A percentile compares a stretch with the other conserved stretches of the same genome.
These are phyloP conservation scores for Nitzschia sp. DNA, from an alignment of 108 stramenopile genomes.

Conservation along the genomic window DNA sequence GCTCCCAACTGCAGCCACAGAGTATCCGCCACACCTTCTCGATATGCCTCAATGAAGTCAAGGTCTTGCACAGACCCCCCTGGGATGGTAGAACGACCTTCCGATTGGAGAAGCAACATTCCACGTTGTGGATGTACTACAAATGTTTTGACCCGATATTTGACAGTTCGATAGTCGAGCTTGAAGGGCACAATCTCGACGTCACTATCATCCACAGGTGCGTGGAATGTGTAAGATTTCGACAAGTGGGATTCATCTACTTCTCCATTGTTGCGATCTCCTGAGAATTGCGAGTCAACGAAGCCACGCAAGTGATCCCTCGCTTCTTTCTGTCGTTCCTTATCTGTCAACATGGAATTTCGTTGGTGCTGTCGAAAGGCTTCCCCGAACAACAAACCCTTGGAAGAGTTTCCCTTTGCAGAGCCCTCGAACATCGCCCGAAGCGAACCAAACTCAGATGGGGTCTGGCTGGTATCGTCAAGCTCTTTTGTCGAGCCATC, in stretches of 20 bases:
- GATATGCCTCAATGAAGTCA: slow-evolving; percentile 27
- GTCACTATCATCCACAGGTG: neutral
- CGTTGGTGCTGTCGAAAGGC: slow-evolving; percentile 35
- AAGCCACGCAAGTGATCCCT: slow-evolving; percentile 12
- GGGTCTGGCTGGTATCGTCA: too few species aligned
- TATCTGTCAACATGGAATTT: slow-evolving; percentile 12
- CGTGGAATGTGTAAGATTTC: slow-evolving; percentile 28
- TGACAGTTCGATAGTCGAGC: slow-evolving; percentile 15
- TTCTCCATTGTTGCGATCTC: slow-evolving; percentile 15
- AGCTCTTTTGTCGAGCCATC: too few species aligned
- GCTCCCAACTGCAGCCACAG: slow-evolving; percentile 33
- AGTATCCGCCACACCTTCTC: slow-evolving; percentile 11
- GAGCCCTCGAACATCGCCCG: slow-evolving; percentile 22
- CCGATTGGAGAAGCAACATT: slow-evolving; percentile 20
- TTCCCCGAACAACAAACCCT: slow-evolving; percentile 27
- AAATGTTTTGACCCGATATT: slow-evolving; percentile 25
- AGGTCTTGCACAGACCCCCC: slow-evolving; percentile 14
- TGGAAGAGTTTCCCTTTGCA: slow-evolving; percentile 1
- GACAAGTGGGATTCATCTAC: slow-evolving; percentile 18
- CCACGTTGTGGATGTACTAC: slow-evolving; percentile 29
- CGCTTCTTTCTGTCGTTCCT: slow-evolving; percentile 20
- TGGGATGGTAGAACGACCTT: slow-evolving; percentile 15
- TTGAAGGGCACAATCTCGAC: slow-evolving; percentile 19
- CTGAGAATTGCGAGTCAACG: slow-evolving; percentile 12
- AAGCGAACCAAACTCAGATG: slow-evolving; percentile 6